Percentiles rank a stretch among this genome's conserved stretches.
Conservation (phyloP, 1,284 basidiomycete genomes). For the Athelia psychrophila region DNA sequence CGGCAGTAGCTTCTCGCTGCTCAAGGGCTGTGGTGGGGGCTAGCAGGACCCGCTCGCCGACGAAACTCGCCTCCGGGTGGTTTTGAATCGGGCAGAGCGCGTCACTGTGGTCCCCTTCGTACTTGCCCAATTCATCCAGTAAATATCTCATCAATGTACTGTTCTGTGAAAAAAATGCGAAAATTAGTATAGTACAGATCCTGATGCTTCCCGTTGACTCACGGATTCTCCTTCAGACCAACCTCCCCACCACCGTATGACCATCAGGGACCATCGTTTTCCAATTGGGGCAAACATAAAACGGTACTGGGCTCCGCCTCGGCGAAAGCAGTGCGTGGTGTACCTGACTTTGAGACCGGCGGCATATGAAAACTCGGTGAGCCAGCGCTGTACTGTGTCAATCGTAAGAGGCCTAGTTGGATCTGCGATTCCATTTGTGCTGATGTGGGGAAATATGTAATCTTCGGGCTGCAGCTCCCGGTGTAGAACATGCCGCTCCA, state of each 20-base stretch:
- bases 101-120: conserved; percentile 22
- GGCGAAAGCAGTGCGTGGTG: conserved; percentile 32
- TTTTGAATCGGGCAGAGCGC: background rate
- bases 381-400: conserved; percentile 20
- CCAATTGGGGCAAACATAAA: conserved; percentile 35
- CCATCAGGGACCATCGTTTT: conserved; percentile 27
- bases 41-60: background rate
- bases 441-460: conserved; percentile 32
- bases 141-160: conserved; percentile 31
- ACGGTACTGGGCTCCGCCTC: conserved; percentile 34
- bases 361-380: conserved; percentile 22
- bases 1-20: too few relatives aligned
- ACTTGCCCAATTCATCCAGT: conserved; percentile 24
- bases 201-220: conserved; percentile 5
- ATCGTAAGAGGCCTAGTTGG: conserved; percentile 19
- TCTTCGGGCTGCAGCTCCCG: conserved; percentile 21
- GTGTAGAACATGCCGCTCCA: conserved; percentile 15
- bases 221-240: conserved; percentile 33
- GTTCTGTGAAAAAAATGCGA: too few relatives aligned
- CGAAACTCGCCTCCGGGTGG: background rate
- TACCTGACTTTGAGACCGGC: conserved; percentile 11
- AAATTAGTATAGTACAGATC: background rate
- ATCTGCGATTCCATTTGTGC: conserved; percentile 22
- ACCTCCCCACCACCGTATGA: conserved; percentile 39
- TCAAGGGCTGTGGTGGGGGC: too few relatives aligned